Evolutionary conservation across 225 moss, liverwort and hornwort species (phyloP).

Genomic region (Neckera pumila): DNA sequence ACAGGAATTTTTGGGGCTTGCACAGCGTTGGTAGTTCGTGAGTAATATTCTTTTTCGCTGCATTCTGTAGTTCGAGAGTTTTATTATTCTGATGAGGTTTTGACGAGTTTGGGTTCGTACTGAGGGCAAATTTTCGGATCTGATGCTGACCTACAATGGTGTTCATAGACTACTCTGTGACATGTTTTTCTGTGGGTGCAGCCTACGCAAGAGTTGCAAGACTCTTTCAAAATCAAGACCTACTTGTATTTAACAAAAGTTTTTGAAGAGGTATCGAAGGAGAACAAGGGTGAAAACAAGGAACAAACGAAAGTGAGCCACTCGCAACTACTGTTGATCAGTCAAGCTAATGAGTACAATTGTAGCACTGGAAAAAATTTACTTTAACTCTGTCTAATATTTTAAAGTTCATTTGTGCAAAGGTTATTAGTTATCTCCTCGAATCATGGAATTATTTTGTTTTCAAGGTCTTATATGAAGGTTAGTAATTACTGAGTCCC

Average conservation of each 20-base stretch:
- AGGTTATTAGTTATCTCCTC: not conserved
- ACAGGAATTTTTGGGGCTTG: not conserved
- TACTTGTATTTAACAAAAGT: slow-evolving; percentile 73
- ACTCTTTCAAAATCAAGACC: slow-evolving; percentile 68
- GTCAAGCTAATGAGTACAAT: not conserved
- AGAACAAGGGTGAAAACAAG: slow-evolving; percentile 10
- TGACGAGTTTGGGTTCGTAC: not conserved
- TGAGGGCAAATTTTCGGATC: not conserved
- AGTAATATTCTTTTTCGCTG: not conserved
- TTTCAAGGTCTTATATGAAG: not conserved
- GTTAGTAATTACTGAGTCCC: not conserved
- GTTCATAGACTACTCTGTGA: not conserved
- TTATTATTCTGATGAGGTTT: not conserved
- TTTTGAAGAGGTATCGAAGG: slow-evolving; percentile 48
- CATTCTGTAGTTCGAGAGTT: not conserved
- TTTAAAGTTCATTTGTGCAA: not conserved
- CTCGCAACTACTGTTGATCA: not conserved
- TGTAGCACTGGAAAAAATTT: not conserved
- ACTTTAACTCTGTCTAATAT: not conserved
- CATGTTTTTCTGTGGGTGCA: slow-evolving; percentile 11
- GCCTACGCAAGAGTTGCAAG: slow-evolving; percentile 63
- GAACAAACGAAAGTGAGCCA: slow-evolving; percentile 28
- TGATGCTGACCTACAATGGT: not conserved
- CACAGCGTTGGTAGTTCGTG: not conserved
- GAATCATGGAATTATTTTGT: not conserved